A percentile compares a stretch with the other conserved stretches of the same genome.
phyloP scores from a whole-genome alignment of 2,329 filamentous ascomycete species.

The Talaromyces sp. region DNA sequence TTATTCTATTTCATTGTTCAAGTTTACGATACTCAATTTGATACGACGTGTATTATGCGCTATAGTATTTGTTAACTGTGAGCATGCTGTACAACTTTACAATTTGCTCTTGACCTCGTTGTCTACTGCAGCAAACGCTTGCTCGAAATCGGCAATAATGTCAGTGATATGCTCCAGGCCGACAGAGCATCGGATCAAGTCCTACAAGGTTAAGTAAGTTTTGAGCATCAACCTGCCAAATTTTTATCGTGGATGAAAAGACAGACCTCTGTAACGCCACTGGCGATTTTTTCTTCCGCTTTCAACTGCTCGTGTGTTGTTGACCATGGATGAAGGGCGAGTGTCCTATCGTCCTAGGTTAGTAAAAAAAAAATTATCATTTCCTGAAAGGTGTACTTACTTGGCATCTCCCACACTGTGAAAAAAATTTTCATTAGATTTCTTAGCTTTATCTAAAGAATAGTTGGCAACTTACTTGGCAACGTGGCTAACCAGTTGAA shows the following conservation, averaged over 20 bases:
- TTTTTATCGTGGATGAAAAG: slow-evolving; percentile 83
- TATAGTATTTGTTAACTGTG: too few species aligned
- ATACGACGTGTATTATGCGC: not conserved
- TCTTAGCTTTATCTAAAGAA: not conserved
- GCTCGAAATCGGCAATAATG: slow-evolving; percentile 78
- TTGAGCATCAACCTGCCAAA: slow-evolving; percentile 78
- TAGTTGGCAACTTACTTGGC: slow-evolving; percentile 55
- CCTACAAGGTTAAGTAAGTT: slow-evolving; percentile 41
- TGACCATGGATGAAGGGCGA: slow-evolving; percentile 85
- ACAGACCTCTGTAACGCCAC: slow-evolving; percentile 68
- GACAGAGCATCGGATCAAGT: slow-evolving; percentile 89
- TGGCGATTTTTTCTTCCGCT: slow-evolving; percentile 71
- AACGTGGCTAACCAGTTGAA: slow-evolving; percentile 85
- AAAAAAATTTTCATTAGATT: slow-evolving; percentile 20
- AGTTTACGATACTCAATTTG: not conserved
- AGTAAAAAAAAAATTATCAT: not conserved
- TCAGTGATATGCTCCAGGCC: slow-evolving; percentile 96
- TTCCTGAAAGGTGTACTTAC: not conserved
- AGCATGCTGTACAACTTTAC: not conserved
- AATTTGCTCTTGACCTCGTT: not conserved
- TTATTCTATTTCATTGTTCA: not conserved
- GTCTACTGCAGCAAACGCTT: not conserved
- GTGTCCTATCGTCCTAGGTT: slow-evolving; percentile 45
- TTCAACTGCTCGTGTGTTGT: slow-evolving; percentile 90
- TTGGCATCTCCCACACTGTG: slow-evolving; percentile 76